A percentile compares a stretch with the other conserved stretches of the same genome.
phyloP scores from a whole-genome alignment of 805 yeast genomes.

The Saccharomyces paradoxus region DNA sequence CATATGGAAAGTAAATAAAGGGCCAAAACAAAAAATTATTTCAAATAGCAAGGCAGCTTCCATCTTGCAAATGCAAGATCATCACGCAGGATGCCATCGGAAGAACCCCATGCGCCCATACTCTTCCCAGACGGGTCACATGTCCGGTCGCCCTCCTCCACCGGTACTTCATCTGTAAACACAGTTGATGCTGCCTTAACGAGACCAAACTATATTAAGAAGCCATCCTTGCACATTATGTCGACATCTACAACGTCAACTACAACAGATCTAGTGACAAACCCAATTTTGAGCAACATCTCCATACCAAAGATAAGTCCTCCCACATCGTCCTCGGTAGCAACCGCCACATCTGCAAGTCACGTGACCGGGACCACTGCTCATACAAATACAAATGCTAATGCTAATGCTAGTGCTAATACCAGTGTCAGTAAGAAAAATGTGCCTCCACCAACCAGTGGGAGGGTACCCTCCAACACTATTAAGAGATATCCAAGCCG shows the following conservation, averaged over 20 bases:
- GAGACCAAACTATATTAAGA: not conserved
- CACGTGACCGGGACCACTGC: not conserved
- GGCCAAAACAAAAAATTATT: not conserved
- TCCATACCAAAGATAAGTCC: constrained; percentile 14
- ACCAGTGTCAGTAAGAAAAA: not conserved
- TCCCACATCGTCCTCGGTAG: not conserved
- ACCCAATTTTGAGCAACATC: constrained; percentile 24
- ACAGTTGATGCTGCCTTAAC: not conserved
- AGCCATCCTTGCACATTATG: not conserved
- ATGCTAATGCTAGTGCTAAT: not conserved
- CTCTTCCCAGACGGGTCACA: not conserved
- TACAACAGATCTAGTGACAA: constrained; percentile 26
- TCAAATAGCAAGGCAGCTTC: not conserved
- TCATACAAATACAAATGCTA: not conserved
- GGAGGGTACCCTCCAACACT: not conserved
- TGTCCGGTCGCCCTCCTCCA: not conserved
- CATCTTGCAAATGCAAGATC: not conserved
- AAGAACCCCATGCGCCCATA: not conserved
- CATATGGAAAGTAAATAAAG: not conserved
- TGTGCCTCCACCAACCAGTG: not conserved
- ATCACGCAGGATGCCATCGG: not conserved
- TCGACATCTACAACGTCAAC: constrained; percentile 6
- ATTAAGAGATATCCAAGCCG: not conserved
- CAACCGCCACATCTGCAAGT: not conserved
- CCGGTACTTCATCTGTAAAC: not conserved